Conservation (phyloP, 164 flowering plant genomes). For the Annona squamosa region DNA sequence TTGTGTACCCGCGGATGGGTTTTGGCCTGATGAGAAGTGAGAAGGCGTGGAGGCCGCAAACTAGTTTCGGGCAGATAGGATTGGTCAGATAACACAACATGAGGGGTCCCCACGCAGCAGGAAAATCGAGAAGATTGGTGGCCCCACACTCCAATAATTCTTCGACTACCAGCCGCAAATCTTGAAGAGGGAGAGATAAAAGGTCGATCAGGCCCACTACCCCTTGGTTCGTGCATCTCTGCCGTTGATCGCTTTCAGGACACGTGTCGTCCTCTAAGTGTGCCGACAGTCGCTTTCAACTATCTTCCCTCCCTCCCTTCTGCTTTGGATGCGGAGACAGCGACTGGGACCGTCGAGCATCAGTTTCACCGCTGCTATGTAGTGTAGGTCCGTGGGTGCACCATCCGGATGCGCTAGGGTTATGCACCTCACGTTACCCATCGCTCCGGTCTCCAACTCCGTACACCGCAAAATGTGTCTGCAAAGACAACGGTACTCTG, state of each 20-base stretch:
- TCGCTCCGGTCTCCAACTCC: too few relatives aligned
- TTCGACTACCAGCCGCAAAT: neutral
- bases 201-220: neutral
- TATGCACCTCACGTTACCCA: too few relatives aligned
- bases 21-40: too few relatives aligned
- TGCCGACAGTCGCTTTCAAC: neutral
- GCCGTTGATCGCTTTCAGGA: neutral
- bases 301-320: neutral
- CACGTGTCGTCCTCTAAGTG: neutral
- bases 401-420: too few relatives aligned
- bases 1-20: too few relatives aligned
- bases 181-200: neutral
- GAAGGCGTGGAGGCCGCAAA: too few relatives aligned
- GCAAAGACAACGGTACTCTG: too few relatives aligned
- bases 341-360: neutral
- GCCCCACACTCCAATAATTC: neutral
- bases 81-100: too few relatives aligned
- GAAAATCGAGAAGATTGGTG: too few relatives aligned
- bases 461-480: too few relatives aligned
- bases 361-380: neutral
- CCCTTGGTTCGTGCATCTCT: neutral
- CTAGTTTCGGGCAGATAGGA: too few relatives aligned
- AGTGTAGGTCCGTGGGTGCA: neutral
- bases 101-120: too few relatives aligned
- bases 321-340: neutral